These are phyloP conservation scores for Salix exigua DNA, from an alignment of 345 rosid genomes.

Conservation along the genomic window DNA sequence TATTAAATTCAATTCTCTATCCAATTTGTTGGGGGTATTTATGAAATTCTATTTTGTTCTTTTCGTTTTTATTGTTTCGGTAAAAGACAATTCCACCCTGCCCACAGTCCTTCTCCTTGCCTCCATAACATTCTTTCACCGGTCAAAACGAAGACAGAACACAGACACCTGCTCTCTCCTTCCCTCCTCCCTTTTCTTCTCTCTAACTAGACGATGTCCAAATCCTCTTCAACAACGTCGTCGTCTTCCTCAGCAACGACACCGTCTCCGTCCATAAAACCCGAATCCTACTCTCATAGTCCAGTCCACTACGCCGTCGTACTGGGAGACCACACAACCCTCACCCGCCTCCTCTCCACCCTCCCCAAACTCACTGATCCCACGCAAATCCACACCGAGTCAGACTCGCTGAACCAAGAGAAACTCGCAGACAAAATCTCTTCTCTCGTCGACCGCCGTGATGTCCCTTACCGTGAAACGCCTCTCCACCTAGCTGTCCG, in stretches of 20 bases:
- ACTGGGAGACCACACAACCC: slow-evolving; percentile 60
- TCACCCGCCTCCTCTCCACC: slow-evolving; percentile 59
- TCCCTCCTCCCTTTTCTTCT: neutral
- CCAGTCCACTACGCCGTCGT: slow-evolving; percentile 84
- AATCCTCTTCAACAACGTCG: slow-evolving; percentile 1
- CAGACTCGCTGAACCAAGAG: slow-evolving; percentile 67
- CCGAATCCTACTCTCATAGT: slow-evolving; percentile 73
- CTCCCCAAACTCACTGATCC: slow-evolving; percentile 71
- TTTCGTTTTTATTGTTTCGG: no score
- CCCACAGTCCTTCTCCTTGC: no score
- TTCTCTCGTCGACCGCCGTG: slow-evolving; percentile 69
- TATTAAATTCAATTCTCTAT: no score
- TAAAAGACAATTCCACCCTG: no score
- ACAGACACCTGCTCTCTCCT: neutral
- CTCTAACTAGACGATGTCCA: neutral
- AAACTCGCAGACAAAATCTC: slow-evolving; percentile 71
- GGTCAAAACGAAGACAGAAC: neutral
- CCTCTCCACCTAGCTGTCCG: slow-evolving; percentile 90
- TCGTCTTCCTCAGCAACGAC: slow-evolving; percentile 24
- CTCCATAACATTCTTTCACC: neutral
- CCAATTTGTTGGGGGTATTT: no score
- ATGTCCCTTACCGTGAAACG: slow-evolving; percentile 74
- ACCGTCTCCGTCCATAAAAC: slow-evolving; percentile 43
- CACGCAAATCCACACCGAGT: slow-evolving; percentile 54
- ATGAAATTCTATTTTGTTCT: no score